Evolutionary conservation across 768 basidiomycete genomes (phyloP), one percentile per base, ranked within the genome.

Genomic region (Hypholoma sublateritium): DNA sequence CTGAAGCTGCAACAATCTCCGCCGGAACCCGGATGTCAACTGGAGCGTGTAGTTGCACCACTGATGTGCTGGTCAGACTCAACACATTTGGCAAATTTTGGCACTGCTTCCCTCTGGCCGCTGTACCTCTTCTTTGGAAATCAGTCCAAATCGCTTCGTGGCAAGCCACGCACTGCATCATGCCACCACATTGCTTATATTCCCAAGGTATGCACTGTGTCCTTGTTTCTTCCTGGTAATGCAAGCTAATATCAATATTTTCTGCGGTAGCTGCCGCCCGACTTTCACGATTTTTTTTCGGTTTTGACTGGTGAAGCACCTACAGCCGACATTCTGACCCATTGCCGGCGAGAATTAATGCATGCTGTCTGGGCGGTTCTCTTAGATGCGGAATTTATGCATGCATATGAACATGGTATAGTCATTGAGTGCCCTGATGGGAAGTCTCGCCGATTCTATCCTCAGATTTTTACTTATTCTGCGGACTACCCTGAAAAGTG

Each of bases 121-220:
- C 32, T 76, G 0, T 81, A 80, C 48, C 37, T 76, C 5, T 72
- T 61, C 28, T 73, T 80, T 47, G 74, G 74, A 0, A 74, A 73
- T 54, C 65, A 69, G 12, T 79, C 79, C 7, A 28, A 28, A 54
- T 81, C 75, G 47, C 39, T 64, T 0, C 65, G 72, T 0, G 60
- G 58, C 0, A 67, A 68, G 8, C 77, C 74, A 0, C 57, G 48
- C 6, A 42, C 63, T 16, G 32, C 62, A 34, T 49, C 67, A 55
- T 50, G 67, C 43, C 60, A 75, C 43, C 76, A 77, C 51, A 7
- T 78, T 9, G 75, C 72, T 0, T 78, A 78, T 62, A 68, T 80
- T 53, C 73, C 75, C 8, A 50, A 66, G 58, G 65, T 69, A 25
- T 25, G n/a, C 3, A 34, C 24, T n/a, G 5, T 5, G 13, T n/a